Evolutionary conservation across 108 stramenopile genomes (phyloP).

Genomic region (Cyclotella baltica): DNA sequence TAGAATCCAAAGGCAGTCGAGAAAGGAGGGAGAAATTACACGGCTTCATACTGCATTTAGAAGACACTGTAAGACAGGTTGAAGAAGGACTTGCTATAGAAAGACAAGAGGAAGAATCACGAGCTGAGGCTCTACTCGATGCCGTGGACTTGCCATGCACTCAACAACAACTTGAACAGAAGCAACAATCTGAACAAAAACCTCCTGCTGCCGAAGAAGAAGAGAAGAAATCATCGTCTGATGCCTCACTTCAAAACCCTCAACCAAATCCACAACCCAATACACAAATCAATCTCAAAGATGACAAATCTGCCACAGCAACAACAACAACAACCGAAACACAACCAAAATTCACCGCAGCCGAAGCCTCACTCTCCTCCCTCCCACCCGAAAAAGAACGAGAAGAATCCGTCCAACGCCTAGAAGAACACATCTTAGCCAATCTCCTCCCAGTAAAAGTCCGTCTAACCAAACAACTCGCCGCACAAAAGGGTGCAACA

Average conservation of each 20-base stretch:
- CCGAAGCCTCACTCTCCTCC: slow-evolving; percentile 49
- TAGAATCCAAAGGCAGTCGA: slow-evolving; percentile 72
- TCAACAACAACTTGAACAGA: not conserved
- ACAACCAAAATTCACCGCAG: slow-evolving; percentile 40
- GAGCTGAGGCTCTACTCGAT: not conserved
- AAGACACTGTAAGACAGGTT: slow-evolving; percentile 84
- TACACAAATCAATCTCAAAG: slow-evolving; percentile 5
- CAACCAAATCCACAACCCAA: slow-evolving; percentile 4
- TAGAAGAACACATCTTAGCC: slow-evolving; percentile 88
- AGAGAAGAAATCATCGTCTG: slow-evolving; percentile 31
- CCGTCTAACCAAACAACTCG: slow-evolving; percentile 80
- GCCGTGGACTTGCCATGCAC: not conserved
- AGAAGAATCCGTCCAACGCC: slow-evolving; percentile 78
- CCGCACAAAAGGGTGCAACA: slow-evolving; percentile 86
- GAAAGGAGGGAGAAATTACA: slow-evolving; percentile 89
- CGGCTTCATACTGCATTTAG: slow-evolving; percentile 82
- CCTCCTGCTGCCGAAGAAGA: slow-evolving; percentile 3
- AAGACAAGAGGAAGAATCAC: slow-evolving; percentile 25
- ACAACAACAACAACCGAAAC: slow-evolving; percentile 22
- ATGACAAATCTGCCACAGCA: not conserved
- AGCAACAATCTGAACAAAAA: not conserved
- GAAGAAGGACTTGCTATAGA: slow-evolving; percentile 66
- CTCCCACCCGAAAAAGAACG: slow-evolving; percentile 69
- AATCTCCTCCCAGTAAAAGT: slow-evolving; percentile 88
- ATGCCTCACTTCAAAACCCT: slow-evolving; percentile 17